Conservation (phyloP, 2,329 filamentous ascomycete species). For the Microascus cirrosus region DNA sequence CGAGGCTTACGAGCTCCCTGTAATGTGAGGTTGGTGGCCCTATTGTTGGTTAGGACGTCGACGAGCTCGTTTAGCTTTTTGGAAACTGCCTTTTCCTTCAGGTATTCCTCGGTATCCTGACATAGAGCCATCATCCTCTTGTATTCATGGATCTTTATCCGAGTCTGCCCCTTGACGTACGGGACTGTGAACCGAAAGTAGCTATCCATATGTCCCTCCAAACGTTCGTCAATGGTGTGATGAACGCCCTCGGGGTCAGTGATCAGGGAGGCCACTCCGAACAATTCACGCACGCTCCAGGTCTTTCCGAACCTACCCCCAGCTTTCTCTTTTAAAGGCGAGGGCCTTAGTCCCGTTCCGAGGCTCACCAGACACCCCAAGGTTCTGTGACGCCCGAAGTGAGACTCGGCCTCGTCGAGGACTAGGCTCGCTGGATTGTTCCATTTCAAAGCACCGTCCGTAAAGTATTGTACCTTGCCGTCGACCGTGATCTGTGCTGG, state of each 20-base stretch:
- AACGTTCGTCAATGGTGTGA: conserved; percentile 5
- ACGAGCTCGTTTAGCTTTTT: conserved; percentile 12
- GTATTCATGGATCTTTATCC: conserved; percentile 13
- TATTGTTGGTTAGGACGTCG: conserved; percentile 7
- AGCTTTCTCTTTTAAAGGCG: neutral
- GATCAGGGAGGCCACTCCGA: neutral
- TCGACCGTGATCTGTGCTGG: conserved; percentile 10
- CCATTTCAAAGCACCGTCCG: conserved; percentile 17
- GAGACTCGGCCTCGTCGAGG: conserved; percentile 14
- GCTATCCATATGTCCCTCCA: conserved; percentile 8
- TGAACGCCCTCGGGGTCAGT: conserved; percentile 13
- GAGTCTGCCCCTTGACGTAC: conserved; percentile 8
- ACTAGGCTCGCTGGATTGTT: conserved; percentile 20
- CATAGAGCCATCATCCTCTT: conserved; percentile 14
- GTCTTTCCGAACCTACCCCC: neutral
- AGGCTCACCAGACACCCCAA: conserved; percentile 19
- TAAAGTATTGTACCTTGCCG: conserved; percentile 11
- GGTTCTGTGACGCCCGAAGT: conserved; percentile 12
- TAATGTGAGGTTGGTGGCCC: conserved; percentile 9
- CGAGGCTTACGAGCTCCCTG: conserved; percentile 11
- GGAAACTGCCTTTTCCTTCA: conserved; percentile 7
- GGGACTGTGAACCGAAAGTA: conserved; percentile 19
- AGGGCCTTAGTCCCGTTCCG: conserved; percentile 15
- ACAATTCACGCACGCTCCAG: neutral
- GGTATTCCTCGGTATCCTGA: conserved; percentile 12